phyloP scores from a whole-genome alignment of 1,284 basidiomycete genomes.

The Ceratobasidium sp. region DNA sequence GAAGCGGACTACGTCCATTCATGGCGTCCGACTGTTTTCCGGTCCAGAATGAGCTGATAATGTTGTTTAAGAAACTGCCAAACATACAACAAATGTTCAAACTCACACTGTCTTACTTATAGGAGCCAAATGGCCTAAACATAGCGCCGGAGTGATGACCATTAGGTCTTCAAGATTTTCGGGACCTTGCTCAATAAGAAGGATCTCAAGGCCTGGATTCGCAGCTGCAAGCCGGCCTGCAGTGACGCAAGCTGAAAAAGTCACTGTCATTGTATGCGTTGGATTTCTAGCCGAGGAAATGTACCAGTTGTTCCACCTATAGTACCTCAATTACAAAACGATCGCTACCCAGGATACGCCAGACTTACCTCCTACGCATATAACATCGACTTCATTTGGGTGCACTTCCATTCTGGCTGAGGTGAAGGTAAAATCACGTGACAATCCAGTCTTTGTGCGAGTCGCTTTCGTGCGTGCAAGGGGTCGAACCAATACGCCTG shows the following conservation, averaged over 20 bases:
- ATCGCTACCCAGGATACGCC: neutral
- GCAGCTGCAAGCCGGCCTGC: constrained; percentile 34
- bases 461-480: too few species aligned
- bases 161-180: constrained; percentile 31
- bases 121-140: constrained; percentile 24
- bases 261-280: too few species aligned
- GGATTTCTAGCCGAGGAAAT: too few species aligned
- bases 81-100: neutral
- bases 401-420: neutral
- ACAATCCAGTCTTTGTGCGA: too few species aligned
- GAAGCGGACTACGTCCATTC: constrained; percentile 28
- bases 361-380: constrained; percentile 27
- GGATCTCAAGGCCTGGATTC: constrained; percentile 27
- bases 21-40: constrained; percentile 26
- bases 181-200: constrained; percentile 33
- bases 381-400: constrained; percentile 21
- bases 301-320: constrained; percentile 16
- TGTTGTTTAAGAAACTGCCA: neutral
- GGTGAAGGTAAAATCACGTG: too few species aligned
- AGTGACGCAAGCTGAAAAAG: neutral
- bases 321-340: neutral
- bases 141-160: constrained; percentile 29
- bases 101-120: constrained; percentile 38
- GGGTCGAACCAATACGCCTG: too few species aligned
- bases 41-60: constrained; percentile 24